Percentiles rank a stretch among this genome's conserved stretches.
These are phyloP conservation scores for Marsdenia floribunda DNA, from an alignment of 257 asterid genomes.

Conservation along the genomic window DNA sequence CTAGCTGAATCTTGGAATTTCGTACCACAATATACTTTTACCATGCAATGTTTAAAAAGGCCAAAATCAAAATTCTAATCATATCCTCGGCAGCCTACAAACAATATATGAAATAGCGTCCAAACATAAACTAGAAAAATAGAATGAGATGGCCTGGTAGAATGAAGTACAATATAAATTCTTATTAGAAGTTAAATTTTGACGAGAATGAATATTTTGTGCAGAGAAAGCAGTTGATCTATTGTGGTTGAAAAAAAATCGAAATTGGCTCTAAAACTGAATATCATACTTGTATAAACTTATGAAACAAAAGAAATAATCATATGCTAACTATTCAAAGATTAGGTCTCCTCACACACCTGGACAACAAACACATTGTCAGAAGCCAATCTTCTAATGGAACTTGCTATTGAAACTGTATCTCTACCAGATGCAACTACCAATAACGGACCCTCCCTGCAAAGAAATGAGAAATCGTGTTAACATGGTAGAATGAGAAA, in stretches of 20 bases:
- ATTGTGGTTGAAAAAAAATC: background rate
- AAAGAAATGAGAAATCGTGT: constrained; percentile 9
- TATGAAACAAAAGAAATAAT: background rate
- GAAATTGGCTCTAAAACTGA: background rate
- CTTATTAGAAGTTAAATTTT: too few species aligned
- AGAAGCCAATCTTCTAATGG: constrained; percentile 83
- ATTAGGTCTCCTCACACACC: constrained; percentile 43
- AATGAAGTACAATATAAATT: background rate
- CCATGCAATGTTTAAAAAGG: background rate
- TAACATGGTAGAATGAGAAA: background rate
- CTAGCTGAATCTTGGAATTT: background rate
- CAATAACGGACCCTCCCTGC: constrained; percentile 96
- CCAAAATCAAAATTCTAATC: background rate
- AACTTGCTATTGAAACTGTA: constrained; percentile 86
- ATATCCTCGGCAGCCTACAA: background rate
- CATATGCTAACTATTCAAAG: background rate
- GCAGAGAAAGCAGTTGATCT: background rate
- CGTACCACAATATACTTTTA: background rate
- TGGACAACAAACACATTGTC: constrained; percentile 89
- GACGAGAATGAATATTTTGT: background rate
- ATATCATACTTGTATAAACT: background rate
- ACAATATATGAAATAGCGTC: background rate
- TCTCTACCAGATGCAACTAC: constrained; percentile 99
- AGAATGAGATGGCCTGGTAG: background rate
- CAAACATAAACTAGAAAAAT: background rate